phyloP scores from a whole-genome alignment of 73 alveolate genomes.

The Paramecium sonneborni region DNA sequence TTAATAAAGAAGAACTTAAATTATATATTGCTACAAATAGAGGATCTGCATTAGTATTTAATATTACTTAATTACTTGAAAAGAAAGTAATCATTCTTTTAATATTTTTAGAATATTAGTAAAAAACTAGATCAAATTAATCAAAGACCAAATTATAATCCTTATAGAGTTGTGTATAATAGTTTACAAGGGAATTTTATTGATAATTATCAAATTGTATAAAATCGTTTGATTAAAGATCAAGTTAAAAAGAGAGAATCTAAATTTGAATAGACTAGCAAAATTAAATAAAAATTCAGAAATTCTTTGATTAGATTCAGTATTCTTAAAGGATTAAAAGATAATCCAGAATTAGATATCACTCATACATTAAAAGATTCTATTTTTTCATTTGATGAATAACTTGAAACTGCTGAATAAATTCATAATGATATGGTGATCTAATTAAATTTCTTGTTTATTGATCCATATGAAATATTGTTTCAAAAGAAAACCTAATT shows the following conservation, averaged over 20 bases:
- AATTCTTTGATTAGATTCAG: slow-evolving; percentile 14
- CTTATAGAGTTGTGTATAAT: slow-evolving; percentile 49
- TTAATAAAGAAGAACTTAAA: background rate
- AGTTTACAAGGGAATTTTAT: background rate
- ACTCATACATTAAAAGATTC: slow-evolving; percentile 1
- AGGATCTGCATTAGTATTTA: background rate
- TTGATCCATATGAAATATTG: slow-evolving; percentile 37
- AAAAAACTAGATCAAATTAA: background rate
- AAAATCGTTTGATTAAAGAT: slow-evolving; percentile 29
- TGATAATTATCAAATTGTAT: slow-evolving; percentile 18
- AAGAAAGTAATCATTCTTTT: background rate
- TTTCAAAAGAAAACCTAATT: background rate
- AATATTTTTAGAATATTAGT: background rate
- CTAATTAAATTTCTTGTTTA: background rate
- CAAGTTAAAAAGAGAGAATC: background rate
- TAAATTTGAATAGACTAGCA: background rate
- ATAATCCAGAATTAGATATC: slow-evolving; percentile 5
- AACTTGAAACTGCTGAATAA: background rate
- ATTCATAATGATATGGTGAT: background rate
- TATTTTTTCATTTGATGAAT: slow-evolving; percentile 16
- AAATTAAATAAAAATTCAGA: slow-evolving; percentile 32
- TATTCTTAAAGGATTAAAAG: slow-evolving; percentile 20
- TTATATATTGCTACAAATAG: background rate
- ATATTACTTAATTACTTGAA: background rate
- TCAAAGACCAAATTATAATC: slow-evolving; percentile 5